These are phyloP conservation scores for Moesziomyces parantarcticus DNA, from an alignment of 1,284 basidiomycete genomes.

Conservation along the genomic window DNA sequence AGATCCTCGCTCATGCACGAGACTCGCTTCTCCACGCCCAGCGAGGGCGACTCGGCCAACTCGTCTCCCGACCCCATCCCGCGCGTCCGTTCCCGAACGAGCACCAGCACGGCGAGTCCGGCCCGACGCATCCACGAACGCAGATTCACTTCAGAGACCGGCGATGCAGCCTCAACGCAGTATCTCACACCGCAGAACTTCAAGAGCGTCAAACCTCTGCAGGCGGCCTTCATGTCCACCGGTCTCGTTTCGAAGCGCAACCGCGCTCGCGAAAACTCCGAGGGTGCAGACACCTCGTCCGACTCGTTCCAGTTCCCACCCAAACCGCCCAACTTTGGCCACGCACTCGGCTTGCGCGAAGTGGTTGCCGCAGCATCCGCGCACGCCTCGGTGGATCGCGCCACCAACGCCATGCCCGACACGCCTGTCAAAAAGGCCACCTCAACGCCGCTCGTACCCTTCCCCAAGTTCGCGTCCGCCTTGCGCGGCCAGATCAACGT, in stretches of 20 bases:
- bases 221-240: slow-evolving; percentile 69
- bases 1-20: slow-evolving; percentile 53
- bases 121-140: slow-evolving; percentile 35
- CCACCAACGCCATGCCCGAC: slow-evolving; percentile 67
- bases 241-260: slow-evolving; percentile 68
- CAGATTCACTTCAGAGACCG: slow-evolving; percentile 29
- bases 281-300: slow-evolving; percentile 26
- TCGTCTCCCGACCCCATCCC: slow-evolving; percentile 40
- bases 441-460: slow-evolving; percentile 37
- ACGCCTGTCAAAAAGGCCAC: slow-evolving; percentile 67
- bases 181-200: slow-evolving; percentile 68
- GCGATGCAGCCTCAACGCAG: slow-evolving; percentile 22
- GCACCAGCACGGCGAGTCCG: slow-evolving; percentile 29
- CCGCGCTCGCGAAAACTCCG: slow-evolving; percentile 36
- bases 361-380: slow-evolving; percentile 63
- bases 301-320: slow-evolving; percentile 47
- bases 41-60: slow-evolving; percentile 36
- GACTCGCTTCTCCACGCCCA: slow-evolving; percentile 36
- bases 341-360: slow-evolving; percentile 59
- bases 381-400: slow-evolving; percentile 33
- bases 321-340: slow-evolving; percentile 49
- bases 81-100: slow-evolving; percentile 33
- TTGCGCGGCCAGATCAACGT: slow-evolving; percentile 22
- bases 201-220: slow-evolving; percentile 69
- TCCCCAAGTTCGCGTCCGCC: slow-evolving; percentile 33